These are phyloP conservation scores for Fusarium musae DNA, from an alignment of 2,329 filamentous ascomycete species.

Conservation along the genomic window DNA sequence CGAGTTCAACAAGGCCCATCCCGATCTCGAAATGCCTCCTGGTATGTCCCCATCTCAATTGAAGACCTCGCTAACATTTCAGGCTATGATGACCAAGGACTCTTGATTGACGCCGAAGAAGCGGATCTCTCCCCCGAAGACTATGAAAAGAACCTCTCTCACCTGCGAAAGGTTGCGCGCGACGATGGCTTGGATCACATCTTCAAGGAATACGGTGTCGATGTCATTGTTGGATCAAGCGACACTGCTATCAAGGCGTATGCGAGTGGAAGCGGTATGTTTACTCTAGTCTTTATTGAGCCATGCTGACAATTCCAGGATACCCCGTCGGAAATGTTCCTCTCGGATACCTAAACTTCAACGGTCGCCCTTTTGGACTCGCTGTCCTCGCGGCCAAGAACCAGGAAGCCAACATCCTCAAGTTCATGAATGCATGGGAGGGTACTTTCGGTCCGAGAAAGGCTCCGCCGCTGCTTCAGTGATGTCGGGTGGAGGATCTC, in stretches of 20 bases:
- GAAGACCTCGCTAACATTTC: rapidly evolving
- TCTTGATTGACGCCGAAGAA: not conserved
- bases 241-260: not conserved
- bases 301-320: not conserved
- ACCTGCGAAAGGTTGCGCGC: not conserved
- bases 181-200: not conserved
- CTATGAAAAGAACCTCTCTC: not conserved
- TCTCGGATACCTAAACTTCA: not conserved
- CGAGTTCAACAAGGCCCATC: not conserved
- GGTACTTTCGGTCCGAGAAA: not conserved
- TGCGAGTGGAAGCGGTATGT: not conserved
- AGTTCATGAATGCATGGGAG: not conserved
- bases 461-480: not conserved
- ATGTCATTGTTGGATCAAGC: not conserved
- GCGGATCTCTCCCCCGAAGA: not conserved
- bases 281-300: rapidly evolving
- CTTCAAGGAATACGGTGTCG: not conserved
- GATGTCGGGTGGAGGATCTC: not conserved
- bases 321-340: not conserved
- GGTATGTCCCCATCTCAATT: not conserved
- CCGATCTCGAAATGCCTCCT: not conserved
- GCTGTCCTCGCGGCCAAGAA: not conserved
- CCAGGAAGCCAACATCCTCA: not conserved
- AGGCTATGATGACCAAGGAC: not conserved
- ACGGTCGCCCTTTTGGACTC: not conserved